Evolutionary conservation across 352 stramenopile genomes (phyloP).

Genomic region (Phytophthora agathidicida): DNA sequence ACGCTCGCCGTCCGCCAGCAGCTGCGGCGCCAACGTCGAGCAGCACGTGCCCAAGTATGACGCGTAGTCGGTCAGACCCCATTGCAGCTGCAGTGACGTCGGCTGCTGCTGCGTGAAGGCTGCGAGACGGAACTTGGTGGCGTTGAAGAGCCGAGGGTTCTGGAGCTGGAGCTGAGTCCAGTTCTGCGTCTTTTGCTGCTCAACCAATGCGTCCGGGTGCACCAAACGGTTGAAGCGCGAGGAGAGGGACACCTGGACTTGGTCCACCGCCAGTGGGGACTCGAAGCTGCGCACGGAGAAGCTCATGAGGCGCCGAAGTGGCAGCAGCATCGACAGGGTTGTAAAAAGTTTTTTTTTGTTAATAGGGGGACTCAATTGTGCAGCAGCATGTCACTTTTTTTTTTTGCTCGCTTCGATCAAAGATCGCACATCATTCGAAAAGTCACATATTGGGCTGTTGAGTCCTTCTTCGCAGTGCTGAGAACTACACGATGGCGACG

Average conservation of each 20-base stretch:
- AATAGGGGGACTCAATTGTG: no score
- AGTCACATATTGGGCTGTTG: no score
- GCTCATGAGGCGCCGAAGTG: constrained; percentile 45
- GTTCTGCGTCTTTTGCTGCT: constrained; percentile 40
- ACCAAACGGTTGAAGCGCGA: constrained; percentile 39
- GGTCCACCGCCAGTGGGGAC: constrained; percentile 28
- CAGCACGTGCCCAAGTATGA: constrained; percentile 81
- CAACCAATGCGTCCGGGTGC: constrained; percentile 51
- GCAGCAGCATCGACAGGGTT: constrained; percentile 36
- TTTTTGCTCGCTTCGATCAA: no score
- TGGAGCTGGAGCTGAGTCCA: constrained; percentile 44
- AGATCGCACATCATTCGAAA: no score
- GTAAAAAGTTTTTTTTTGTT: no score
- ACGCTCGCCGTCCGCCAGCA: constrained; percentile 42
- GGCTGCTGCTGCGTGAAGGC: not conserved
- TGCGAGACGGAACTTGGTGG: constrained; percentile 65
- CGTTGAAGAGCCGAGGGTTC: constrained; percentile 74
- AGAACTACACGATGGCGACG: no score
- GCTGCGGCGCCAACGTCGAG: constrained; percentile 39
- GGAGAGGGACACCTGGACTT: constrained; percentile 56
- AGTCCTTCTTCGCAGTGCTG: no score
- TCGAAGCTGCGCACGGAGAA: constrained; percentile 43
- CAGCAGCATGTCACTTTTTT: no score
- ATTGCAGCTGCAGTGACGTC: constrained; percentile 37
- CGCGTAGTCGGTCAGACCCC: constrained; percentile 75